Evolutionary conservation across 768 basidiomycete species (phyloP).

Genomic region (Pleurotus giganteus): DNA sequence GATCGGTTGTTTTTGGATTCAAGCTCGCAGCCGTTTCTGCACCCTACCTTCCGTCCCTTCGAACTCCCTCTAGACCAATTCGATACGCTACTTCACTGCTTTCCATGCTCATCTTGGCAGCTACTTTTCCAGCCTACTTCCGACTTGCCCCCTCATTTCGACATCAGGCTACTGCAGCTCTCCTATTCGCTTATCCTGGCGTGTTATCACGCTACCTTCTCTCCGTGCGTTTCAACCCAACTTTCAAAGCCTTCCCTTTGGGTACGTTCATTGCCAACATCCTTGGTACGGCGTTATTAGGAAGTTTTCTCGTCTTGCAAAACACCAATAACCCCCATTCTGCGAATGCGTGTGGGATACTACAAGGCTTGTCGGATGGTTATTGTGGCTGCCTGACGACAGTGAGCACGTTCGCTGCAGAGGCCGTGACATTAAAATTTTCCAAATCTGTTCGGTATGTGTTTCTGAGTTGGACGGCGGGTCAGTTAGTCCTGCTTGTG

Average conservation of each 20-base stretch:
- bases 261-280: slow-evolving; percentile 80
- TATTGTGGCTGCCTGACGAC: slow-evolving; percentile 96
- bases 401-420: slow-evolving; percentile 88
- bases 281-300: slow-evolving; percentile 81
- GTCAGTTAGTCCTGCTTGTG: slow-evolving; percentile 68
- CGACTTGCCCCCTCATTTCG: slow-evolving; percentile 67
- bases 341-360: slow-evolving; percentile 58
- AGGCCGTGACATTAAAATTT: slow-evolving; percentile 56
- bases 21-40: slow-evolving; percentile 48
- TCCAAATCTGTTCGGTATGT: slow-evolving; percentile 70
- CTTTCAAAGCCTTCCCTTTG: slow-evolving; percentile 60
- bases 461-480: slow-evolving; percentile 61
- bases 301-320: slow-evolving; percentile 70
- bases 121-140: slow-evolving; percentile 78
- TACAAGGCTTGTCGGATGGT: slow-evolving; percentile 86
- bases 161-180: slow-evolving; percentile 78
- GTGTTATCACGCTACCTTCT: slow-evolving; percentile 81
- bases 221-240: slow-evolving; percentile 68
- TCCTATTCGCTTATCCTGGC: slow-evolving; percentile 89
- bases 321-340: slow-evolving; percentile 45
- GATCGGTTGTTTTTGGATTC: slow-evolving; percentile 74
- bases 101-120: slow-evolving; percentile 67
- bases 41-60: slow-evolving; percentile 39
- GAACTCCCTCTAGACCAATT: slow-evolving; percentile 38
- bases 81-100: slow-evolving; percentile 53